phyloP scores from a whole-genome alignment of 305 asterid genomes.

The Fraxinus dipetala region DNA sequence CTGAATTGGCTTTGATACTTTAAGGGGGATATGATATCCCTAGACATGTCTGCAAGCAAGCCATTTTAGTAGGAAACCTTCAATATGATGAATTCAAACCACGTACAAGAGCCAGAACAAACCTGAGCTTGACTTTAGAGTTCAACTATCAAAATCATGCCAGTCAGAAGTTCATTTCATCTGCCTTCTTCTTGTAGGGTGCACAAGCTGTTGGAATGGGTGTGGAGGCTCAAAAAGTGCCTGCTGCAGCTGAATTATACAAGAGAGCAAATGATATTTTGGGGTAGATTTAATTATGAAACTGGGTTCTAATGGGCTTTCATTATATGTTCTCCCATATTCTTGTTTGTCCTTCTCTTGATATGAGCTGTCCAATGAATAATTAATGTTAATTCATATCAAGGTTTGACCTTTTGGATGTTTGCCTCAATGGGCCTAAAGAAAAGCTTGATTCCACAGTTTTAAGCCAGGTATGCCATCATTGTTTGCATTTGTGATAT shows the following conservation, averaged over 20 bases:
- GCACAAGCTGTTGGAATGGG: conserved; percentile 99
- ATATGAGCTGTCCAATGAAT: conserved; percentile 15
- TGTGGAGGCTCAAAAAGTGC: conserved; percentile 83
- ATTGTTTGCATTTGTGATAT: not conserved
- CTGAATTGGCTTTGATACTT: not conserved
- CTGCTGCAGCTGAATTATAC: conserved; percentile 88
- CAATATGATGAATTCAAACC: not conserved
- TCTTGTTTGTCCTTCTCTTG: conserved; percentile 5
- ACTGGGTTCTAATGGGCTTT: not conserved
- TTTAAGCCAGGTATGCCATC: conserved; percentile 75
- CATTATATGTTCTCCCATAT: conserved; percentile 4
- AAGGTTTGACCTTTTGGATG: conserved; percentile 88
- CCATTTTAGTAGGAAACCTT: not conserved
- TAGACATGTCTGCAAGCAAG: not conserved
- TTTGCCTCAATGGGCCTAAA: conserved; percentile 88
- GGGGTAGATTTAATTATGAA: conserved; percentile 47
- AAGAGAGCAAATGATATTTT: conserved; percentile 75
- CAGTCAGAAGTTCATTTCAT: conserved; percentile 17
- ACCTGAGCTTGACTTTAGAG: not conserved
- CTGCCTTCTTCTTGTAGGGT: conserved; percentile 54
- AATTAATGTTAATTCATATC: conserved; percentile 20
- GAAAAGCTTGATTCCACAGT: conserved; percentile 92
- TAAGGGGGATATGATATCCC: not conserved
- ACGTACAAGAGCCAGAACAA: not conserved
- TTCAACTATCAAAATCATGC: conserved; percentile 5